Conservation (phyloP, 2,329 filamentous ascomycete species). For the Colletotrichum aenigma region DNA sequence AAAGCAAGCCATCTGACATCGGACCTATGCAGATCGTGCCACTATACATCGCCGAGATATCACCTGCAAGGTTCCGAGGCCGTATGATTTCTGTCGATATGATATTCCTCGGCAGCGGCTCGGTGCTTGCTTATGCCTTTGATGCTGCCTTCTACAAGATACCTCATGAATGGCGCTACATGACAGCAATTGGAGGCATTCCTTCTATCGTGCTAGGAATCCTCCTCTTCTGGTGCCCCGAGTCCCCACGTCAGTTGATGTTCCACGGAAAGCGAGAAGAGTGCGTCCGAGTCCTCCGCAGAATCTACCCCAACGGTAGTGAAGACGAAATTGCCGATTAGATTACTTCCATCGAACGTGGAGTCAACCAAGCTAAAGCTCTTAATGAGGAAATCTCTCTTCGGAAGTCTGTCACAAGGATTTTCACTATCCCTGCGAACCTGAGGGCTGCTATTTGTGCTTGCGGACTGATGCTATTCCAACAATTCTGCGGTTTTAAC, state of each 20-base stretch:
- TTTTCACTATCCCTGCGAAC: slow-evolving; percentile 38
- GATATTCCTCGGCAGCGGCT: slow-evolving; percentile 25
- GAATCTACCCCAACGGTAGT: background rate
- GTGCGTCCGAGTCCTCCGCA: slow-evolving; percentile 20
- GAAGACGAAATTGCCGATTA: slow-evolving; percentile 32
- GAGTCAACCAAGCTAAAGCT: background rate
- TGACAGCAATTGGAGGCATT: slow-evolving; percentile 10
- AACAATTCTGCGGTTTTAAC: slow-evolving; percentile 25
- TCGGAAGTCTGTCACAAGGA: slow-evolving; percentile 24
- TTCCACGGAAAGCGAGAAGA: slow-evolving; percentile 34
- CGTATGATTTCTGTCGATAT: slow-evolving; percentile 28
- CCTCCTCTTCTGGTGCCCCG: slow-evolving; percentile 15
- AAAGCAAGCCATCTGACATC: background rate
- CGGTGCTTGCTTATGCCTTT: slow-evolving; percentile 25
- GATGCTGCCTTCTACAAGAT: slow-evolving; percentile 38
- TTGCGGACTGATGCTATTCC: slow-evolving; percentile 48
- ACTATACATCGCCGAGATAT: slow-evolving; percentile 29
- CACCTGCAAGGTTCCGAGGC: slow-evolving; percentile 25
- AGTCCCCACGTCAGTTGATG: slow-evolving; percentile 23
- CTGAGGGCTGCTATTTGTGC: slow-evolving; percentile 43
- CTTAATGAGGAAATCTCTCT: slow-evolving; percentile 1
- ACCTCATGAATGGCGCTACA: slow-evolving; percentile 25
- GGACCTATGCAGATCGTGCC: background rate
- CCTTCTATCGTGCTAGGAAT: slow-evolving; percentile 23
- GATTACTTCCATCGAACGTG: slow-evolving; percentile 10